These are phyloP conservation scores for Irpex lacteus DNA, from an alignment of 1,284 basidiomycete genomes.

Conservation along the genomic window DNA sequence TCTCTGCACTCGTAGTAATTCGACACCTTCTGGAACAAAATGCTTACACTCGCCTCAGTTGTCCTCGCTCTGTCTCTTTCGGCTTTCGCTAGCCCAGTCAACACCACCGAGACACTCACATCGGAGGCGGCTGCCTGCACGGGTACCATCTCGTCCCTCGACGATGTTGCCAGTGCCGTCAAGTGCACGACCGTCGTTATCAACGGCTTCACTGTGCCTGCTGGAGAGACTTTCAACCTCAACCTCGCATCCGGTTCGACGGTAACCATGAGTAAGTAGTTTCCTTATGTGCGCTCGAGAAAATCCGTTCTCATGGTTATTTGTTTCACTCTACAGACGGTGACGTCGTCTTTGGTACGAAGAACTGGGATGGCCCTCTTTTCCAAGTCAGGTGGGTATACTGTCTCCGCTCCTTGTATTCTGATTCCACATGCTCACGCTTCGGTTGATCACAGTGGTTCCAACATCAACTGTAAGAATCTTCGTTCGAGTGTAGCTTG, in stretches of 20 bases:
- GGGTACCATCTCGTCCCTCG: constrained; percentile 40
- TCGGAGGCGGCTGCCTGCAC: constrained; percentile 26
- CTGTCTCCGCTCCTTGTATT: neutral
- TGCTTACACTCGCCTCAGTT: constrained; percentile 1
- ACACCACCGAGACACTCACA: neutral
- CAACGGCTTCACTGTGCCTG: constrained; percentile 39
- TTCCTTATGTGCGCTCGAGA: neutral
- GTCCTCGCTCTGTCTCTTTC: neutral
- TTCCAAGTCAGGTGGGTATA: constrained; percentile 23
- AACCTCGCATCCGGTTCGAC: constrained; percentile 24
- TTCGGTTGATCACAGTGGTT: constrained; percentile 20
- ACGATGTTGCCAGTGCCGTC: constrained; percentile 41
- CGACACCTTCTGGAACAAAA: neutral
- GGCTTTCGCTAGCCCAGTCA: constrained; percentile 2
- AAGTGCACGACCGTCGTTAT: constrained; percentile 47
- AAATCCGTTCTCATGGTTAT: neutral
- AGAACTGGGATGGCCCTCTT: constrained; percentile 33
- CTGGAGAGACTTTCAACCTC: constrained; percentile 30
- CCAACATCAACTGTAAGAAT: constrained; percentile 26
- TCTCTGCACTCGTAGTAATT: neutral
- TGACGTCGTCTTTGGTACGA: constrained; percentile 31
- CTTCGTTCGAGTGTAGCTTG: neutral
- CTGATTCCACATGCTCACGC: constrained; percentile 16
- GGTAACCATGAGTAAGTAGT: constrained; percentile 37
- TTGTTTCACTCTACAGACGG: constrained; percentile 21